A percentile compares a stretch with the other conserved stretches of the same genome.
phyloP scores from a whole-genome alignment of 2,329 filamentous ascomycete species.

The Talaromyces atroroseus region DNA sequence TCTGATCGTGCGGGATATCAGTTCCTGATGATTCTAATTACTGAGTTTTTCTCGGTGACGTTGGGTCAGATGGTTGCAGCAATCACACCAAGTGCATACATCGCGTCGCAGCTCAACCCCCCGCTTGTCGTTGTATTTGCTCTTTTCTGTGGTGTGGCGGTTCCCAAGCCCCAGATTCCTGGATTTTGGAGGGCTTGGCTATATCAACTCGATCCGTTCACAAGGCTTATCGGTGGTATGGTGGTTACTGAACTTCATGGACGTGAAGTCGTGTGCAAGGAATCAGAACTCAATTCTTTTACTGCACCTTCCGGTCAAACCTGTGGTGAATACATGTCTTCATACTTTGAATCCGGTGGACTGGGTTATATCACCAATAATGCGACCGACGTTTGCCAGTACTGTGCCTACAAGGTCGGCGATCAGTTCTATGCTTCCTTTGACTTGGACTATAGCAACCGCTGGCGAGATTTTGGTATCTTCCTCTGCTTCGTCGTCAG shows the following conservation, averaged over 20 bases:
- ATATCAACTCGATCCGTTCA: constrained; percentile 79
- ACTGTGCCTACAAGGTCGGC: constrained; percentile 75
- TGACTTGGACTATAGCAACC: constrained; percentile 58
- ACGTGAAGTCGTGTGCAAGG: constrained; percentile 56
- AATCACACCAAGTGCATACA: constrained; percentile 71
- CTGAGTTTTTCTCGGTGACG: constrained; percentile 77
- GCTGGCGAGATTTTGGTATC: constrained; percentile 82
- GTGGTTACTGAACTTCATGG: constrained; percentile 70
- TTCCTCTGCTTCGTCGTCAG: constrained; percentile 68
- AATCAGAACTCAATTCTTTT: constrained; percentile 63
- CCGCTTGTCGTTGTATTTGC: constrained; percentile 77
- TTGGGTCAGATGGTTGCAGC: constrained; percentile 72
- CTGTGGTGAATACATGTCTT: constrained; percentile 69
- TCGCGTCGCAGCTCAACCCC: constrained; percentile 73
- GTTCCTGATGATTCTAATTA: constrained; percentile 78
- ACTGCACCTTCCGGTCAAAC: constrained; percentile 58
- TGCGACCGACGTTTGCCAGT: constrained; percentile 63
- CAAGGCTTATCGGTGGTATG: constrained; percentile 72
- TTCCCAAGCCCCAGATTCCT: constrained; percentile 72
- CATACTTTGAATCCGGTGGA: constrained; percentile 64
- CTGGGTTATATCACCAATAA: constrained; percentile 67
- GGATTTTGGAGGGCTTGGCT: constrained; percentile 74
- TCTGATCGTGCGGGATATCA: constrained; percentile 71
- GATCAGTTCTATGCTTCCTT: constrained; percentile 73
- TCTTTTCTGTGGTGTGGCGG: constrained; percentile 82